These are phyloP conservation scores for Novakomyces olei DNA, from an alignment of 805 yeast species.

Conservation along the genomic window DNA sequence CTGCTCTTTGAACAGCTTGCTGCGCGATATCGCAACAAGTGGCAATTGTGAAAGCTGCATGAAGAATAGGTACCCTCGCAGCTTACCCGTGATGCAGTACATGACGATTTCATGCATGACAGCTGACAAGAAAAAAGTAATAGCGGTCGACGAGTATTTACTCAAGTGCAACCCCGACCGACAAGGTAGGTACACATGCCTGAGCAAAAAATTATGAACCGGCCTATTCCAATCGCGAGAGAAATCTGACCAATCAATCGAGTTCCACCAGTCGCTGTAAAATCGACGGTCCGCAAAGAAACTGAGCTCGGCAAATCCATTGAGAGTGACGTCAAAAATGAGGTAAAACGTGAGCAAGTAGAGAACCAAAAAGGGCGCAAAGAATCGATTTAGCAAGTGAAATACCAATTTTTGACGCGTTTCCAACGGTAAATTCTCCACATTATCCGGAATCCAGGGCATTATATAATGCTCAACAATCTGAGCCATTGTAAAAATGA, in stretches of 20 bases:
- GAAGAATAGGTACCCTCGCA: slow-evolving; percentile 58
- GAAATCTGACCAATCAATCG: slow-evolving; percentile 79
- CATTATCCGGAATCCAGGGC: neutral
- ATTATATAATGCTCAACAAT: slow-evolving; percentile 31
- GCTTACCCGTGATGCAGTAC: slow-evolving; percentile 61
- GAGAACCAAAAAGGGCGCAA: slow-evolving; percentile 39
- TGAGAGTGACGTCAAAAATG: slow-evolving; percentile 88
- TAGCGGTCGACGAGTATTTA: slow-evolving; percentile 39
- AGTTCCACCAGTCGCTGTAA: slow-evolving; percentile 96
- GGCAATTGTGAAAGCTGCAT: slow-evolving; percentile 83
- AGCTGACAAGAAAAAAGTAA: slow-evolving; percentile 57
- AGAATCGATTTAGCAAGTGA: no score
- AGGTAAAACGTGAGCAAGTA: slow-evolving; percentile 64
- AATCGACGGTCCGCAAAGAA: slow-evolving; percentile 75
- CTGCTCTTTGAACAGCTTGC: slow-evolving; percentile 32
- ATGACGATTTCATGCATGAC: slow-evolving; percentile 77
- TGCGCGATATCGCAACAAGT: slow-evolving; percentile 38
- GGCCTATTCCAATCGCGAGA: slow-evolving; percentile 89
- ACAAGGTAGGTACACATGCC: slow-evolving; percentile 87
- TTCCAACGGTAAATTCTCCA: neutral
- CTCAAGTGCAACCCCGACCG: slow-evolving; percentile 51
- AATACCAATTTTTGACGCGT: slow-evolving; percentile 39
- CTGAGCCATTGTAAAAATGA: slow-evolving; percentile 58
- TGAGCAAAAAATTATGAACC: slow-evolving; percentile 65
- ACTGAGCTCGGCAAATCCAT: slow-evolving; percentile 74